Conservation (phyloP, 2,329 filamentous ascomycete species). For the Gnomoniopsis smithogilvyi region DNA sequence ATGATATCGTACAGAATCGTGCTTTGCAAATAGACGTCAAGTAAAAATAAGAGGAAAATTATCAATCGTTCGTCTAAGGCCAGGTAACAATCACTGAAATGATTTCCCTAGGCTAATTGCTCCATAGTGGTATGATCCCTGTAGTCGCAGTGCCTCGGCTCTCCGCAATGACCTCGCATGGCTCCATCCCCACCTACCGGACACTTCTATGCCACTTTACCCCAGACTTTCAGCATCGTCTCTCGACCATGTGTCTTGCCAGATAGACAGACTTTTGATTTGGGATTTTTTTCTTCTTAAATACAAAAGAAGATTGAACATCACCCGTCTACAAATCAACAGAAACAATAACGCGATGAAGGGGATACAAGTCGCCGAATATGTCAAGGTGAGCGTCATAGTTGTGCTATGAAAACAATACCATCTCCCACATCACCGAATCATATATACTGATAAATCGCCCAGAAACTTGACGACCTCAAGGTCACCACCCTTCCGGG, state of each 20-base stretch:
- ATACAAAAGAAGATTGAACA: too few species aligned
- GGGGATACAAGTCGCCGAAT: constrained; percentile 31
- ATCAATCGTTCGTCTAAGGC: too few species aligned
- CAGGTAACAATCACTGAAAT: too few species aligned
- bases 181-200: neutral
- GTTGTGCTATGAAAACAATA: neutral
- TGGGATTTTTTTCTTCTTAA: too few species aligned
- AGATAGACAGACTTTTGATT: neutral
- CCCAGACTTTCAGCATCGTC: neutral
- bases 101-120: too few species aligned
- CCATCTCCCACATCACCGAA: neutral
- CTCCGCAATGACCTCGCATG: constrained; percentile 8
- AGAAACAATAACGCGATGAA: constrained; percentile 26
- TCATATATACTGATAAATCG: neutral
- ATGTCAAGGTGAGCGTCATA: constrained; percentile 29
- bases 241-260: neutral
- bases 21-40: too few species aligned
- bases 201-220: constrained; percentile 6
- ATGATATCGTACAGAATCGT: too few species aligned
- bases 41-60: too few species aligned
- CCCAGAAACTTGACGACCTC: constrained; percentile 76
- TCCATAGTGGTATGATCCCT: constrained; percentile 3
- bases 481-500: constrained; percentile 71
- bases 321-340: too few species aligned
- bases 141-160: constrained; percentile 15